These are phyloP conservation scores for Tanozyma kutaoensis DNA, from an alignment of 805 yeast species.

Conservation along the genomic window DNA sequence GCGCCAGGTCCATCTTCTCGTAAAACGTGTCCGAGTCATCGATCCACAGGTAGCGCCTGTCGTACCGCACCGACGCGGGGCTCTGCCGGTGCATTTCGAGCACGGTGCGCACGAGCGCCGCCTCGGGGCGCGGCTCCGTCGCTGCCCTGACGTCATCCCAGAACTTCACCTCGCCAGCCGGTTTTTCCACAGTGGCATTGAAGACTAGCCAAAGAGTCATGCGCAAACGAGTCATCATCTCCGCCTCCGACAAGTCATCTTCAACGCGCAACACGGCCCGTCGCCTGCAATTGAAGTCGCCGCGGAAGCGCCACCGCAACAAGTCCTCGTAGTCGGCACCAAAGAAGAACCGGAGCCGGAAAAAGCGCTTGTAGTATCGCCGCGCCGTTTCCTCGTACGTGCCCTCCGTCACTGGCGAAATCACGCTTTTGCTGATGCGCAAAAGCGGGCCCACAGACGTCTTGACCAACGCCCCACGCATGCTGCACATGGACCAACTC, in stretches of 20 bases:
- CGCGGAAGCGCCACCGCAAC: constrained; percentile 12
- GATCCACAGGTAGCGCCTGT: constrained; percentile 5
- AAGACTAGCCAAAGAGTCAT: constrained; percentile 7
- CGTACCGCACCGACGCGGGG: constrained; percentile 3
- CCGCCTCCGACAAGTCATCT: constrained; percentile 1
- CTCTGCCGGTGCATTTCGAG: constrained; percentile 5
- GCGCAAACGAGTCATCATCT: constrained; percentile 3
- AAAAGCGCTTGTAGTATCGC: too few relatives aligned
- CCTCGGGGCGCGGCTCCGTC: constrained; percentile 2
- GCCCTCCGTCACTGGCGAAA: too few relatives aligned
- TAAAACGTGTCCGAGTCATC: constrained; percentile 2
- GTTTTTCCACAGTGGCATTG: constrained; percentile 5
- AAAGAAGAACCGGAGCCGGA: constrained; percentile 14
- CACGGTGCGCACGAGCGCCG: constrained; percentile 3
- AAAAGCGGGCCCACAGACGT: too few relatives aligned
- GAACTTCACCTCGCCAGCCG: constrained; percentile 1
- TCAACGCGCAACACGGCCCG: constrained; percentile 1
- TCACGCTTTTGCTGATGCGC: too few relatives aligned
- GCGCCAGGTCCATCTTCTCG: not conserved
- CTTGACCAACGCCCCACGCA: too few relatives aligned
- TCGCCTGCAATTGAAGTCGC: constrained; percentile 4
- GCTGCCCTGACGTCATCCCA: constrained; percentile 4
- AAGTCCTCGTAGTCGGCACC: constrained; percentile 9
- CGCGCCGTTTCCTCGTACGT: too few relatives aligned
- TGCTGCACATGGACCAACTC: too few relatives aligned